Base-by-base conservation (phyloP, 2,329 filamentous ascomycete genomes). In the Penicillium freii region DNA sequence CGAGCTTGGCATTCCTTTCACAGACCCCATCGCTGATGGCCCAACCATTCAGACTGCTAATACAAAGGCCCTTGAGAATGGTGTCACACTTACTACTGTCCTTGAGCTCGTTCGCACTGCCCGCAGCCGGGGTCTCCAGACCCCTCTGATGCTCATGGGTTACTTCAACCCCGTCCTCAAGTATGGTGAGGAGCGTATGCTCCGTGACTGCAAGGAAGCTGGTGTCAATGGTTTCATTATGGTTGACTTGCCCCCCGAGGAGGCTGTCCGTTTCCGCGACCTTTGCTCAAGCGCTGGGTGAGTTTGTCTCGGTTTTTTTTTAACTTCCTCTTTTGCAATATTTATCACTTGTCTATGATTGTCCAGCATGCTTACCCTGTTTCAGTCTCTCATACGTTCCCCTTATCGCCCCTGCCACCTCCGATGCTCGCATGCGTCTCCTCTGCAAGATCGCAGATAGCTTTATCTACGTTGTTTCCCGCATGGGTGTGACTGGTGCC, bases 391-490 rank as follows among this genome's bases (percentile, higher is more conserved):
- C 92, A 6, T 99, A 97, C 73, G 90, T 99, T 15, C 94, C 94
- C n/a, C 82, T 99, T 52, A 97, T 99, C 67, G 93, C 94, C 0
- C 94, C 94, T 7, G 87, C 92, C 11, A 97, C 94, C 1, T 96
- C 92, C 7, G 92, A 97, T 67, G 82, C 86, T 63, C 90, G 94
- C 69, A 96, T 99, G 92, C 93, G 90, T 78, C 84, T 97, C 40
- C 87, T 99, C 13, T 99, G 94, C 84, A 87, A 91, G 74, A 93
- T 99, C 62, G 94, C 94, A 71, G 93, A 97, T 77, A 97, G 92
- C 4, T 99, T 97, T 80, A 96, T 99, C 78, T 99, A 99, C 74
- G 92, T 99, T 60, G 94, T 99, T 55, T 97, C 93, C 27, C 85
- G 93, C 67, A 95, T 96, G 89, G 94, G 94, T 67, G 93, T 97